Evolutionary conservation across 2,329 filamentous ascomycete species (phyloP).

Genomic region (Hymenoscyphus occultus): DNA sequence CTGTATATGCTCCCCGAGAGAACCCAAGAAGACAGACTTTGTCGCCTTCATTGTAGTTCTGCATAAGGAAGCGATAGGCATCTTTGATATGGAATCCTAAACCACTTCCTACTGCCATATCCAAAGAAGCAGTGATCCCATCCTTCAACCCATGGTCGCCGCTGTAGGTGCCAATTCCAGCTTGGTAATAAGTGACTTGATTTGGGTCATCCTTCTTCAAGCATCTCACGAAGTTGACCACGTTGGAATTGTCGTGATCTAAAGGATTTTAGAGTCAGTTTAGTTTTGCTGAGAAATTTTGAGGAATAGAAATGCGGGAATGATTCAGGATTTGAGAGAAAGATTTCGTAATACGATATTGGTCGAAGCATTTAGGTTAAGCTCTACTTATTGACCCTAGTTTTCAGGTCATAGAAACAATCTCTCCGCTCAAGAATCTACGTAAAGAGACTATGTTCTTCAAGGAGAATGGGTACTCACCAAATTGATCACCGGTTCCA

Average conservation of each 20-base stretch:
- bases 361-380: too few species aligned
- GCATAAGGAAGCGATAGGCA: conserved; percentile 46
- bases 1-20: conserved; percentile 49
- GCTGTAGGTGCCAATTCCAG: conserved; percentile 46
- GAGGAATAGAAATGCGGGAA: too few species aligned
- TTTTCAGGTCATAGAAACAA: too few species aligned
- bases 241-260: conserved; percentile 42
- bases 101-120: conserved; percentile 44
- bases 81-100: conserved; percentile 43
- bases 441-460: too few species aligned
- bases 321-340: too few species aligned
- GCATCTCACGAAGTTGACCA: conserved; percentile 43
- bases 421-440: too few species aligned
- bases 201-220: conserved; percentile 42
- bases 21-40: conserved; percentile 49
- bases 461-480: too few species aligned
- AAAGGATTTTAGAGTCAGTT: too few species aligned
- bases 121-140: conserved; percentile 40
- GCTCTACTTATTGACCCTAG: too few species aligned
- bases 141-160: conserved; percentile 38
- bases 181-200: conserved; percentile 44
- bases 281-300: too few species aligned
- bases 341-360: too few species aligned
- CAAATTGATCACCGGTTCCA: conserved; percentile 46
- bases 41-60: conserved; percentile 46